Evolutionary conservation across 257 asterid genomes (phyloP).

Genomic region (Linderniella brevidens): DNA sequence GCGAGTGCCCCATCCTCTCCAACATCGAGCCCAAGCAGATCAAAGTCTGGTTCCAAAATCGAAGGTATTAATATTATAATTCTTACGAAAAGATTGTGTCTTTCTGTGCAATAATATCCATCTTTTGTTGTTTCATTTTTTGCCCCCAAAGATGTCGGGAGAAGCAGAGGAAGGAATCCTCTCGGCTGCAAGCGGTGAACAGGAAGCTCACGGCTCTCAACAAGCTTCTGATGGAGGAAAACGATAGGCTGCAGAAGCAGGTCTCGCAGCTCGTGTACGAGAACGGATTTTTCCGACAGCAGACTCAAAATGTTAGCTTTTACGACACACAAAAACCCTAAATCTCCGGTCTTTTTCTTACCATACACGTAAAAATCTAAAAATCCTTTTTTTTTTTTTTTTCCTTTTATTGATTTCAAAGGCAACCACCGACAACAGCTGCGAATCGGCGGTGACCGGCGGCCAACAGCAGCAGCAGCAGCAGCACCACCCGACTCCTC

Average conservation of each 20-base stretch:
- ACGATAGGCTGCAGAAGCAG: slow-evolving; percentile 92
- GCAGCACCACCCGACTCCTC: slow-evolving; percentile 71
- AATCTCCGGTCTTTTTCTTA: background rate
- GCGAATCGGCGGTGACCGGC: slow-evolving; percentile 95
- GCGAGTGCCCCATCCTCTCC: slow-evolving; percentile 79
- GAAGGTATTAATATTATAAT: slow-evolving; percentile 34
- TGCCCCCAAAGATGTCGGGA: slow-evolving; percentile 61
- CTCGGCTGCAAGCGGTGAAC: slow-evolving; percentile 84
- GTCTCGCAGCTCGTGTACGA: slow-evolving; percentile 88
- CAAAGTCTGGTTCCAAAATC: slow-evolving; percentile 98
- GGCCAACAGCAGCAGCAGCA: slow-evolving; percentile 87
- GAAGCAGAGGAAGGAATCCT: slow-evolving; percentile 87
- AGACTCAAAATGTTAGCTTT: slow-evolving; percentile 45
- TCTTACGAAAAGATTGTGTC: background rate
- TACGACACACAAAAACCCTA: background rate
- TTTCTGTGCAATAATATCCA: too few species aligned
- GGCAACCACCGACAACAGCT: slow-evolving; percentile 81
- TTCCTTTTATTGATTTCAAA: slow-evolving; percentile 33
- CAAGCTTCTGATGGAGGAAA: slow-evolving; percentile 96
- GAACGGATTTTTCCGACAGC: slow-evolving; percentile 79
- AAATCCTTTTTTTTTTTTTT: background rate
- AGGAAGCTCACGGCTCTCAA: slow-evolving; percentile 87
- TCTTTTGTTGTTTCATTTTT: too few species aligned
- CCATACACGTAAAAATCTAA: too few species aligned
- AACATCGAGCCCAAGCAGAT: slow-evolving; percentile 96